phyloP scores from a whole-genome alignment of 108 stramenopile species.

The Parietichytrium sp. region DNA sequence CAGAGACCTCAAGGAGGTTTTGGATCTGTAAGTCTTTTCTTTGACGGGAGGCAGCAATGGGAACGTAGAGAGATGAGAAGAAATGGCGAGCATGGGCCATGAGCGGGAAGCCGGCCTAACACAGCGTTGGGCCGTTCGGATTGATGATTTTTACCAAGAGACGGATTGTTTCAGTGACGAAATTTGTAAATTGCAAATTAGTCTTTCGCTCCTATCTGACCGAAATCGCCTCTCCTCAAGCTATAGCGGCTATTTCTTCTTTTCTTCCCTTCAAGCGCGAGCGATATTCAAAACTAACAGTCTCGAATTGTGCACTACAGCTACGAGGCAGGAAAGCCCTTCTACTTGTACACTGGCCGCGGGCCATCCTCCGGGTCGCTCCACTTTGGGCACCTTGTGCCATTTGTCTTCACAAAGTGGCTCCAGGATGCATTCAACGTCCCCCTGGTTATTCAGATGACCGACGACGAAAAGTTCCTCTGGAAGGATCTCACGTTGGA shows the following conservation, averaged over 20 bases:
- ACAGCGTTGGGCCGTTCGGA: neutral
- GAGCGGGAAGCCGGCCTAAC: neutral
- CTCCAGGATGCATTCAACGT: constrained; percentile 90
- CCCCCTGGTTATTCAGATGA: constrained; percentile 97
- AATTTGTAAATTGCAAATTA: constrained; percentile 28
- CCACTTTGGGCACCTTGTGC: constrained; percentile 96
- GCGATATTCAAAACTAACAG: neutral
- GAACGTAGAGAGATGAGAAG: too few relatives aligned
- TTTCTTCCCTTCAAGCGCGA: neutral
- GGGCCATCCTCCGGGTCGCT: constrained; percentile 90
- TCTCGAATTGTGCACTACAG: constrained; percentile 41
- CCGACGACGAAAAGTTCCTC: constrained; percentile 98
- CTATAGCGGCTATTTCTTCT: neutral
- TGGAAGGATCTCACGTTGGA: constrained; percentile 94
- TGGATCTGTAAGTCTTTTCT: constrained; percentile 58
- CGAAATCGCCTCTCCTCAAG: neutral
- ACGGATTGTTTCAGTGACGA: constrained; percentile 5
- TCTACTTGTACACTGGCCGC: constrained; percentile 97
- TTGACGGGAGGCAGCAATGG: too few relatives aligned
- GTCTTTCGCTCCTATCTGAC: constrained; percentile 43
- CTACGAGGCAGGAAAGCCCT: constrained; percentile 63
- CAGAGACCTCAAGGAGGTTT: constrained; percentile 83
- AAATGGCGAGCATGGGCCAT: constrained; percentile 52
- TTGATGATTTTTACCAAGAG: constrained; percentile 34
- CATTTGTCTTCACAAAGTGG: constrained; percentile 95